phyloP scores from a whole-genome alignment of 768 basidiomycete species.

The Boletus fagicola region DNA sequence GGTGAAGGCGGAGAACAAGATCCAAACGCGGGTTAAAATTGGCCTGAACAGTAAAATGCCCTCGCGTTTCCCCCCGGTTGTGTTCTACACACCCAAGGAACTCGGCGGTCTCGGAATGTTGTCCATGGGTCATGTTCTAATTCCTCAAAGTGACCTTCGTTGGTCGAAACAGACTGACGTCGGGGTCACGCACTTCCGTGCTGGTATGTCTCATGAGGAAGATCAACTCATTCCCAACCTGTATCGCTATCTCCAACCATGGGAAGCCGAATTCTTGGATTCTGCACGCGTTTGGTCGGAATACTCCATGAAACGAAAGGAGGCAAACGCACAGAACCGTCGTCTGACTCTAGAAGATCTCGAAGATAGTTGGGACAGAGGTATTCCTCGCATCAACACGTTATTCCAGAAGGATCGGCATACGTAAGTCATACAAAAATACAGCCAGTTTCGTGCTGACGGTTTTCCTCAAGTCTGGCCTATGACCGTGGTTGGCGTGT shows the following conservation, averaged over 20 bases:
- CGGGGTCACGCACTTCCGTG: conserved; percentile 97
- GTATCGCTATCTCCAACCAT: conserved; percentile 95
- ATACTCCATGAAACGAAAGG: conserved; percentile 99
- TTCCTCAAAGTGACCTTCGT: conserved; percentile 94
- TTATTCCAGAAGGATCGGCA: conserved; percentile 98
- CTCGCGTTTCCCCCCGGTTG: conserved; percentile 94
- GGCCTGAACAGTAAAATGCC: conserved; percentile 99
- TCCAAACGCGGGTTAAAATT: conserved; percentile 99
- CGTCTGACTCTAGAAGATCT: conserved; percentile 96
- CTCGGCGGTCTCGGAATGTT: conserved; percentile 98
- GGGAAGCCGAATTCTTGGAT: conserved; percentile 97
- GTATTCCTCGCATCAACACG: conserved; percentile 98
- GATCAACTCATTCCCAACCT: conserved; percentile 95
- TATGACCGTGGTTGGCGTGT: conserved; percentile 99
- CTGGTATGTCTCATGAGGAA: conserved; percentile 96
- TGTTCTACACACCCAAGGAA: conserved; percentile 98
- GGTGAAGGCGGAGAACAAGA: conserved; percentile 99
- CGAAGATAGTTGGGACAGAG: conserved; percentile 98
- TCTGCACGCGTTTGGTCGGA: conserved; percentile 99
- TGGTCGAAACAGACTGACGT: conserved; percentile 99
- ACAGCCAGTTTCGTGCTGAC: not conserved
- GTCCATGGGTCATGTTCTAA: conserved; percentile 98
- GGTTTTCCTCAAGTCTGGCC: conserved; percentile 55
- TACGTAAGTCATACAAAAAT: conserved; percentile 49
- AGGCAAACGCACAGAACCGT: conserved; percentile 98